Percentiles rank a stretch among this genome's conserved stretches.
phyloP scores from a whole-genome alignment of 1,284 basidiomycete species.

The Pascua sp. region DNA sequence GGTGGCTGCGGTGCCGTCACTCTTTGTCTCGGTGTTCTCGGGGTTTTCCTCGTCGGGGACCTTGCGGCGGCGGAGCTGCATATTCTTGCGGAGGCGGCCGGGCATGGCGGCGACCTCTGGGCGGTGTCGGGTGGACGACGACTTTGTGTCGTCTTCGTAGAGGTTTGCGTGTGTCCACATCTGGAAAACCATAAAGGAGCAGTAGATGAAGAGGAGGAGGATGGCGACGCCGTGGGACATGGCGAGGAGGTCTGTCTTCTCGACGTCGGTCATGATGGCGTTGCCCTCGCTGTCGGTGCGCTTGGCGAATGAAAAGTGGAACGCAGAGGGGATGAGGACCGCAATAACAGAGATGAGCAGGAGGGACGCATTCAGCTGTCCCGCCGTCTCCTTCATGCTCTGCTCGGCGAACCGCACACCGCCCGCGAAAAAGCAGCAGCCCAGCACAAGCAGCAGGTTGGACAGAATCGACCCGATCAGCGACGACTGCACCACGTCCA shows the following conservation, averaged over 20 bases:
- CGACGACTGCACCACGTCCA: slow-evolving; percentile 72
- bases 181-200: slow-evolving; percentile 74
- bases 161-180: slow-evolving; percentile 75
- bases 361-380: slow-evolving; percentile 52
- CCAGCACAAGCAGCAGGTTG: slow-evolving; percentile 70
- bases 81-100: slow-evolving; percentile 20
- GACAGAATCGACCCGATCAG: slow-evolving; percentile 63
- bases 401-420: slow-evolving; percentile 48
- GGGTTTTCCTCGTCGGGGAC: slow-evolving; percentile 11
- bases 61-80: slow-evolving; percentile 17
- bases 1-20: not conserved
- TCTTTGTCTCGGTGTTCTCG: slow-evolving; percentile 22
- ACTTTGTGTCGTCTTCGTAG: slow-evolving; percentile 52
- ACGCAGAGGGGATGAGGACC: slow-evolving; percentile 52
- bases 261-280: slow-evolving; percentile 34
- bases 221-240: slow-evolving; percentile 79
- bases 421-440: slow-evolving; percentile 58
- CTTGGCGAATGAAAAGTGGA: slow-evolving; percentile 50
- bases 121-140: slow-evolving; percentile 40
- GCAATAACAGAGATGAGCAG: slow-evolving; percentile 54
- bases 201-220: slow-evolving; percentile 68
- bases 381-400: slow-evolving; percentile 47
- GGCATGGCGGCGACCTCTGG: slow-evolving; percentile 29
- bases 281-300: slow-evolving; percentile 22
- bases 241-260: slow-evolving; percentile 58